A percentile compares a stretch with the other conserved stretches of the same genome.
phyloP scores from a whole-genome alignment of 441 rosid genomes.

The Euphorbia corollata region DNA sequence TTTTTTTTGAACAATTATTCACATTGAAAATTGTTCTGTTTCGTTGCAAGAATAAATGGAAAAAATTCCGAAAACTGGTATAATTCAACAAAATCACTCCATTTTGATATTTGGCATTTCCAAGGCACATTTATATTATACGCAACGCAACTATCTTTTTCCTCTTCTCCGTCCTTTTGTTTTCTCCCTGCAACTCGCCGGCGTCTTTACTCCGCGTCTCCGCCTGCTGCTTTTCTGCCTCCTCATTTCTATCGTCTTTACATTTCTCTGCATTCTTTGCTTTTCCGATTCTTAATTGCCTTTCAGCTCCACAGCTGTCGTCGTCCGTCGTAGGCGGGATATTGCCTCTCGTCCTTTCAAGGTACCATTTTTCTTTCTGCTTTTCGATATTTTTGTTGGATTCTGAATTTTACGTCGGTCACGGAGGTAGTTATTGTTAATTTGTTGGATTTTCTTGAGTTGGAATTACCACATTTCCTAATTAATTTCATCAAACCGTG shows the following conservation, averaged over 20 bases:
- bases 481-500: background rate
- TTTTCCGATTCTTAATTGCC: background rate
- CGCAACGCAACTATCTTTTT: background rate
- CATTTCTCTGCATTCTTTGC: background rate
- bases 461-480: background rate
- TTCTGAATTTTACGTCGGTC: background rate
- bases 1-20: no score
- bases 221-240: background rate
- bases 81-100: background rate
- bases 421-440: background rate
- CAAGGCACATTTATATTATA: slow-evolving; percentile 9
- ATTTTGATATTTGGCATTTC: background rate
- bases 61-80: background rate
- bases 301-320: background rate
- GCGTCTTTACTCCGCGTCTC: background rate
- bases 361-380: slow-evolving; percentile 9
- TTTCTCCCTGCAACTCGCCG: background rate
- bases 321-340: background rate
- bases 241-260: background rate
- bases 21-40: no score
- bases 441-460: background rate
- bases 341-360: background rate
- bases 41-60: background rate
- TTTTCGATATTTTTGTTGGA: background rate
- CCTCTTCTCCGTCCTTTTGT: background rate